Conservation (phyloP, 768 basidiomycete genomes). For the Polyporus arcularius region DNA sequence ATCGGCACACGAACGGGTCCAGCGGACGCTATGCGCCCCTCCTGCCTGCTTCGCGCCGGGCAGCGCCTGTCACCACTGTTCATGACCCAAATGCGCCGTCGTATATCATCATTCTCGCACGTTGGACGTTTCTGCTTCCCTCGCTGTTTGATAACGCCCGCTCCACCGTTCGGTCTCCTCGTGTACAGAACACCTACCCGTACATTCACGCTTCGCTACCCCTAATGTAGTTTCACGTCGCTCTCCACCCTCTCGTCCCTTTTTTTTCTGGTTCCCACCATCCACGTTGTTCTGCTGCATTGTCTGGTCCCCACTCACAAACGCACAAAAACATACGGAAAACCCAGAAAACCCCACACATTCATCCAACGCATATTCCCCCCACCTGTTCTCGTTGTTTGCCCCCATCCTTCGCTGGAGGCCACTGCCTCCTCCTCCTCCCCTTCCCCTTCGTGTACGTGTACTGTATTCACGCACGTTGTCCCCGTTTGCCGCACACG, state of each 20-base stretch:
- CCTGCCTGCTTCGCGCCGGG: slow-evolving; percentile 5
- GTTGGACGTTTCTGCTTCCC: slow-evolving; percentile 23
- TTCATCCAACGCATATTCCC: slow-evolving; percentile 21
- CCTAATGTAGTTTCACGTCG: slow-evolving; percentile 35
- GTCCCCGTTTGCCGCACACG: neutral
- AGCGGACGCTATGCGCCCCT: slow-evolving; percentile 7
- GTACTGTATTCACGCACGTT: no score
- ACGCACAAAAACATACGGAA: slow-evolving; percentile 53
- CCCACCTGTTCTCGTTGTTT: slow-evolving; percentile 29
- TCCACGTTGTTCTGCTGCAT: slow-evolving; percentile 38
- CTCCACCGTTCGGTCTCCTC: slow-evolving; percentile 23
- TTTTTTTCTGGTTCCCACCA: slow-evolving; percentile 31
- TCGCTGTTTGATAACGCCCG: slow-evolving; percentile 24
- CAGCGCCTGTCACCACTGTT: slow-evolving; percentile 2
- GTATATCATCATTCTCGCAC: slow-evolving; percentile 21
- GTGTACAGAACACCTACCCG: slow-evolving; percentile 39
- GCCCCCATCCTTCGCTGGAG: slow-evolving; percentile 11
- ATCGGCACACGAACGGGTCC: slow-evolving; percentile 13
- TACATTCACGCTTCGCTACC: slow-evolving; percentile 40
- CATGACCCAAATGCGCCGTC: slow-evolving; percentile 9
- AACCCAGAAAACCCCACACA: slow-evolving; percentile 40
- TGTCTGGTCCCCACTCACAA: slow-evolving; percentile 36
- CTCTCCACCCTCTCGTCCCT: slow-evolving; percentile 26
- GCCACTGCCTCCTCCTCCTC: slow-evolving; percentile 10
- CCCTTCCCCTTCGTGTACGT: slow-evolving; percentile 1